phyloP scores from a whole-genome alignment of 2,329 filamentous ascomycete genomes.

The Aspergillus jensenii region DNA sequence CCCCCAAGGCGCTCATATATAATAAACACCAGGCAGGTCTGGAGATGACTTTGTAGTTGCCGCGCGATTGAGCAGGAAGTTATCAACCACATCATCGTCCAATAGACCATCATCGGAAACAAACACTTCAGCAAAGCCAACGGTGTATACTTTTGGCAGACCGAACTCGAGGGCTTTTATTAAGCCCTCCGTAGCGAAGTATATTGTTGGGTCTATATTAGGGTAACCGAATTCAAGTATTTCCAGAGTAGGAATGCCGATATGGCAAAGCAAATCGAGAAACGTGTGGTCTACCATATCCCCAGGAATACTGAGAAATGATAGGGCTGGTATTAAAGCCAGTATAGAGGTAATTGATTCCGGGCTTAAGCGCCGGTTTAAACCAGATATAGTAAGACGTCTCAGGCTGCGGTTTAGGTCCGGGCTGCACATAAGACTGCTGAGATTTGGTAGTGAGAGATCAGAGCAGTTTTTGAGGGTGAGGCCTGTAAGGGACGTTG shows the following conservation, averaged over 20 bases:
- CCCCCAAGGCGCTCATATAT: background rate
- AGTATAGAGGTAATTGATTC: slow-evolving; percentile 28
- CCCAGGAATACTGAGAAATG: slow-evolving; percentile 33
- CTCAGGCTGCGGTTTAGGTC: slow-evolving; percentile 21
- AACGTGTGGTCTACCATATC: slow-evolving; percentile 28
- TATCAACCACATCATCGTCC: slow-evolving; percentile 30
- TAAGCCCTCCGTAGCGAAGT: slow-evolving; percentile 23
- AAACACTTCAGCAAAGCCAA: slow-evolving; percentile 30
- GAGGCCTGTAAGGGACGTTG: slow-evolving; percentile 25
- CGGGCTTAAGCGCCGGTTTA: slow-evolving; percentile 25
- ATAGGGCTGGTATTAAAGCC: slow-evolving; percentile 25
- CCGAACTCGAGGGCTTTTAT: slow-evolving; percentile 22
- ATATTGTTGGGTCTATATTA: slow-evolving; percentile 13
- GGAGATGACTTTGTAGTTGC: background rate
- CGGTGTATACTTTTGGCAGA: slow-evolving; percentile 24
- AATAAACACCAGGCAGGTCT: slow-evolving; percentile 18
- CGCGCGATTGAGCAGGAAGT: slow-evolving; percentile 22
- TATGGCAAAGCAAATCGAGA: slow-evolving; percentile 24
- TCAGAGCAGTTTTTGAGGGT: slow-evolving; percentile 25
- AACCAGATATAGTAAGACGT: slow-evolving; percentile 25
- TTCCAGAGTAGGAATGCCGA: slow-evolving; percentile 23
- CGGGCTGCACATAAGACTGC: slow-evolving; percentile 24
- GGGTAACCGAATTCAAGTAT: slow-evolving; percentile 30
- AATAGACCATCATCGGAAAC: slow-evolving; percentile 17
- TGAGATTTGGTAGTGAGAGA: slow-evolving; percentile 23